These are phyloP conservation scores for Alternaria brassicicola DNA, from an alignment of 2,329 filamentous ascomycete genomes.

Conservation along the genomic window DNA sequence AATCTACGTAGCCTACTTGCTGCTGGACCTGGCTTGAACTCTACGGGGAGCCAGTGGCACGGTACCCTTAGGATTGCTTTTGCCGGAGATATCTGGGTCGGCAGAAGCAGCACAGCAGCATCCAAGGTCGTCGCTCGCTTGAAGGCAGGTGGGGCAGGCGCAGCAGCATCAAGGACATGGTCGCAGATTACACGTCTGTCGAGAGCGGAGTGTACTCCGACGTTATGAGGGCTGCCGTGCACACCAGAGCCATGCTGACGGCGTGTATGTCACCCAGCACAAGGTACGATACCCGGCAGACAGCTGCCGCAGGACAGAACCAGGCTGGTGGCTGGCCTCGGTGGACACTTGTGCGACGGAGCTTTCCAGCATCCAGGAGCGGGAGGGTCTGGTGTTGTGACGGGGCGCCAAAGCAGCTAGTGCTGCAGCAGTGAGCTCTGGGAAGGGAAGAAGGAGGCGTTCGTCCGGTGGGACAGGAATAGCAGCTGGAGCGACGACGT, in stretches of 20 bases:
- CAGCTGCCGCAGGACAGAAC: slow-evolving; percentile 43
- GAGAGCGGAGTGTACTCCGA: slow-evolving; percentile 35
- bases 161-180: slow-evolving; percentile 23
- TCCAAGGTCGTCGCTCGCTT: not conserved
- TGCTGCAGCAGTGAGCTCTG: slow-evolving; percentile 33
- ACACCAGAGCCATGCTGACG: slow-evolving; percentile 35
- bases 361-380: slow-evolving; percentile 37
- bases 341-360: slow-evolving; percentile 30
- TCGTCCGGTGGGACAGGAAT: slow-evolving; percentile 33
- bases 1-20: not conserved
- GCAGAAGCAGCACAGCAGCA: slow-evolving; percentile 24
- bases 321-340: slow-evolving; percentile 41
- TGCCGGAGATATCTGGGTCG: slow-evolving; percentile 21
- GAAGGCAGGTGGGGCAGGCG: slow-evolving; percentile 22
- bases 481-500: slow-evolving; percentile 21
- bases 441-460: slow-evolving; percentile 29
- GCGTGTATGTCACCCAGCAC: slow-evolving; percentile 31
- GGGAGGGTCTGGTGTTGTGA: slow-evolving; percentile 26
- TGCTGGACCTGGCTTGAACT: slow-evolving; percentile 1
- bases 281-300: slow-evolving; percentile 38
- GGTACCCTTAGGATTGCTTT: slow-evolving; percentile 35
- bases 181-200: slow-evolving; percentile 9
- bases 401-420: slow-evolving; percentile 30
- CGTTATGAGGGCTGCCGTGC: slow-evolving; percentile 32
- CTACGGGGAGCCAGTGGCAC: slow-evolving; percentile 38